Evolutionary conservation across 495 filamentous ascomycete genomes (phyloP).

Genomic region (Patellaria atrata): DNA sequence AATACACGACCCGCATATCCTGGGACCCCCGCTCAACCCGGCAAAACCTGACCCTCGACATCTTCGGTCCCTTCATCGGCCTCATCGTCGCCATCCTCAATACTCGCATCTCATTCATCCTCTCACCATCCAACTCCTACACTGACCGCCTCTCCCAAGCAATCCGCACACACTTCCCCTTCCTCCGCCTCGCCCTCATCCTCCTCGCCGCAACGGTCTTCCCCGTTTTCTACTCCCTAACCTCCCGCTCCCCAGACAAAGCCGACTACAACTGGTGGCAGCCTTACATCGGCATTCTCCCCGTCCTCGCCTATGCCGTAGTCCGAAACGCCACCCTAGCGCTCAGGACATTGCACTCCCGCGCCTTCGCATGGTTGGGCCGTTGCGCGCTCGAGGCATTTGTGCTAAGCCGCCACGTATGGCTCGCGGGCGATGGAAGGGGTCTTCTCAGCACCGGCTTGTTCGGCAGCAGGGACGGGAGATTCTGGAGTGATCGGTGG

Average conservation of each 20-base stretch:
- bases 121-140: not conserved
- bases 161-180: not conserved
- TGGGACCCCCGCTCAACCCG: conserved; percentile 35
- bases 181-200: conserved; percentile 5
- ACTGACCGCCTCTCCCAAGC: not conserved
- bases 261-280: conserved; percentile 35
- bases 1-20: conserved; percentile 26
- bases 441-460: conserved; percentile 38
- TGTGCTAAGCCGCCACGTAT: conserved; percentile 46
- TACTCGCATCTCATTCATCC: conserved; percentile 16
- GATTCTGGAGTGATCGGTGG: conserved; percentile 13
- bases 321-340: conserved; percentile 35
- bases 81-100: conserved; percentile 35
- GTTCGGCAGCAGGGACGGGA: conserved; percentile 21
- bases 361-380: conserved; percentile 39
- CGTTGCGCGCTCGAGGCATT: conserved; percentile 43
- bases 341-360: conserved; percentile 31
- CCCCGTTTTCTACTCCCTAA: conserved; percentile 17
- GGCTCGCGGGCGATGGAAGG: conserved; percentile 44
- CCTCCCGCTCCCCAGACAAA: conserved; percentile 24
- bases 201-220: not conserved
- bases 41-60: conserved; percentile 34
- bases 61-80: conserved; percentile 38
- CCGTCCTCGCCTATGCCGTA: conserved; percentile 36
- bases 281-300: conserved; percentile 39